These are phyloP conservation scores for Allantophomopsis cytisporea DNA, from an alignment of 2,329 filamentous ascomycete species.

Conservation along the genomic window DNA sequence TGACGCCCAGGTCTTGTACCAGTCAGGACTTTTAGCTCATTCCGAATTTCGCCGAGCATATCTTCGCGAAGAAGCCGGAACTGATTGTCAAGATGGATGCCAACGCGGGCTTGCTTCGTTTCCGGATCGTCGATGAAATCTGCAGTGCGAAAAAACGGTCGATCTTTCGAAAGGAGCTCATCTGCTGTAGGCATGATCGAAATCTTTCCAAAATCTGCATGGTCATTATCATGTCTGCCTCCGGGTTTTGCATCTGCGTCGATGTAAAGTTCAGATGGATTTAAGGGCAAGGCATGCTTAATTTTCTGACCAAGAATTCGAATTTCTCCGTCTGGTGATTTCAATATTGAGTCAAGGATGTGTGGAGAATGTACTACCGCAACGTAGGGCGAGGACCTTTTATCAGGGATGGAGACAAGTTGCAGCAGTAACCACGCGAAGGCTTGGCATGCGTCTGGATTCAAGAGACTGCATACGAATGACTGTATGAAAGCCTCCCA, in stretches of 20 bases:
- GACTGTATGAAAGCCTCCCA: conserved; percentile 24
- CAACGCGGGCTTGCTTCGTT: conserved; percentile 22
- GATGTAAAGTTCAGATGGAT: conserved; percentile 6
- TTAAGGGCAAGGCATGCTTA: conserved; percentile 21
- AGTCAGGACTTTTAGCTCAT: conserved; percentile 38
- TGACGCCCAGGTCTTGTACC: conserved; percentile 32
- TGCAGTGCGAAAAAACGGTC: conserved; percentile 39
- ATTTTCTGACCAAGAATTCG: conserved; percentile 26
- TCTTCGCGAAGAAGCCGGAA: conserved; percentile 62
- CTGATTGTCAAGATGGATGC: conserved; percentile 51
- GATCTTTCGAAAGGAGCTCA: conserved; percentile 40
- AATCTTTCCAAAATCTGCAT: conserved; percentile 43
- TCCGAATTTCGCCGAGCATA: conserved; percentile 51
- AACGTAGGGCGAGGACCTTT: conserved; percentile 11
- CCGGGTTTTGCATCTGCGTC: conserved; percentile 28
- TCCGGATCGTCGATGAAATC: conserved; percentile 30
- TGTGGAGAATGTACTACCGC: conserved; percentile 14
- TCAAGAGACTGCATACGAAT: conserved; percentile 15
- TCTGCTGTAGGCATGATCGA: conserved; percentile 51
- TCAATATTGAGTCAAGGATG: conserved; percentile 10
- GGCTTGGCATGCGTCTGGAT: conserved; percentile 12
- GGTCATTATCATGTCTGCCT: conserved; percentile 64
- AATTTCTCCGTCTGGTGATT: conserved; percentile 8
- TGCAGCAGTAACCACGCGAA: conserved; percentile 29
- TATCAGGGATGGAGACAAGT: conserved; percentile 23